These are phyloP conservation scores for Leishmania lainsoni DNA, from an alignment of 208 protist genomes.

Conservation along the genomic window DNA sequence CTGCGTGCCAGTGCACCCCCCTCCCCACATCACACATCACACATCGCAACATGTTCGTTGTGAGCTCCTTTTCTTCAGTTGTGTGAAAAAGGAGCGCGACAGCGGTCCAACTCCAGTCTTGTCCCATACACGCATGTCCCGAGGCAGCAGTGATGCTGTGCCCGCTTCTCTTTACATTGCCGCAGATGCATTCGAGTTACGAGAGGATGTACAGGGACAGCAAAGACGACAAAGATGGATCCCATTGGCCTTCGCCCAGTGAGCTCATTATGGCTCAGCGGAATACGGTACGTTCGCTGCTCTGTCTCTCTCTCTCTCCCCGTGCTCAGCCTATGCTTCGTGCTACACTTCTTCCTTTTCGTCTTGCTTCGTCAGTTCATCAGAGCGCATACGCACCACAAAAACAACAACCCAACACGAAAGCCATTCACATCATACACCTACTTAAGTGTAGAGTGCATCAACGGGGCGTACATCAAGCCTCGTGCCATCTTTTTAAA, in stretches of 20 bases:
- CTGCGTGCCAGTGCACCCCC: not conserved
- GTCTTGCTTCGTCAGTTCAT: not conserved
- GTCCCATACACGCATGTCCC: not conserved
- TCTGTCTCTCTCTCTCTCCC: not conserved
- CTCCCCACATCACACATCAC: not conserved
- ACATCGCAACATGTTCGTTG: not conserved
- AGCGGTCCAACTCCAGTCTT: not conserved
- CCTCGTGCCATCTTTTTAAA: not conserved
- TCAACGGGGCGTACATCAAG: not conserved
- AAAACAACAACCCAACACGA: not conserved
- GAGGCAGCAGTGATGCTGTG: not conserved
- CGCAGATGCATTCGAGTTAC: not conserved
- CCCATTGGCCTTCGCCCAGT: not conserved
- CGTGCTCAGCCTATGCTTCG: not conserved
- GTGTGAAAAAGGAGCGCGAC: not conserved
- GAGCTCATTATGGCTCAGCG: not conserved
- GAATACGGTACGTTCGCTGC: not conserved
- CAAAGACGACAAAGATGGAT: not conserved
- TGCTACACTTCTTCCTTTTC: conserved; percentile 4
- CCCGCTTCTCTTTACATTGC: not conserved
- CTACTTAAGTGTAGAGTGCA: not conserved
- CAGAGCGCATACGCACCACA: not conserved
- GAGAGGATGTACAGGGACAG: not conserved
- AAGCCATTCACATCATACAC: not conserved
- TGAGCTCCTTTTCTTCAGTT: not conserved